Evolutionary conservation across 2,329 filamentous ascomycete species (phyloP), one percentile per base, ranked within the genome.

Genomic region (Aspergillus terreus): DNA sequence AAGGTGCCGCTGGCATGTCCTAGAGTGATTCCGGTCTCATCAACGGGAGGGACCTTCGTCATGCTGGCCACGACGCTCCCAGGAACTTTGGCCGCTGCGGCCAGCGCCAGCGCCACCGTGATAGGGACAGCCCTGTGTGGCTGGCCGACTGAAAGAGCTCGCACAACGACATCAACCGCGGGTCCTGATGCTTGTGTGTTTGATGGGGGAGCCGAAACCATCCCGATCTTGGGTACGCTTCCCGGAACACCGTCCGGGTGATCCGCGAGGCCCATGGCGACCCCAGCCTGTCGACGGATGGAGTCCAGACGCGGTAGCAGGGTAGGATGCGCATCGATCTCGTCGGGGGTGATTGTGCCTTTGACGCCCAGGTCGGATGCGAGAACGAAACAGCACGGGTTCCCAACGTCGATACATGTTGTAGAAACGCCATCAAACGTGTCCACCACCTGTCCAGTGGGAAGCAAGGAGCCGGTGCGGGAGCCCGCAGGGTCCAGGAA

Each of bases 401-500:
- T 87, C 1, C 79, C 79, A 1, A 82, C 82, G 55, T 88, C 85
- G 1, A 86, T 75, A 23, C 84, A 80, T 2, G 82, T 85, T 0
- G 77, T 81, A 3, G 64, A 58, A 4, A 82, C 65, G 0, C 72
- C 75, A 6, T 76, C 70, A 14, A 88, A 70, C 0, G 47, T 62
- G 60, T 88, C 83, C 0, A 77, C 62, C 0, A 70, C 61, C 36
- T 77, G 80, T 0, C 82, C 82, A 0, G 85, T 87, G 0, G 84
- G 84, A 7, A 86, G 72, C 0, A 82, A 61, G 54, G 75, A 80
- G 2, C 83, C 83, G 0, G 85, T 88, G 62, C 82, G 82, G 9
- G 83, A 82, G 0, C 84, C 84, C 9, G 77, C 82, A 0, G 85
- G 85, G 40, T 83, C 68, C 5, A 84, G 65, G 59, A 88, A 88